Percentiles rank a stretch among this genome's conserved stretches.
phyloP scores from a whole-genome alignment of 345 rosid genomes.

The Eutrema heterophyllum region DNA sequence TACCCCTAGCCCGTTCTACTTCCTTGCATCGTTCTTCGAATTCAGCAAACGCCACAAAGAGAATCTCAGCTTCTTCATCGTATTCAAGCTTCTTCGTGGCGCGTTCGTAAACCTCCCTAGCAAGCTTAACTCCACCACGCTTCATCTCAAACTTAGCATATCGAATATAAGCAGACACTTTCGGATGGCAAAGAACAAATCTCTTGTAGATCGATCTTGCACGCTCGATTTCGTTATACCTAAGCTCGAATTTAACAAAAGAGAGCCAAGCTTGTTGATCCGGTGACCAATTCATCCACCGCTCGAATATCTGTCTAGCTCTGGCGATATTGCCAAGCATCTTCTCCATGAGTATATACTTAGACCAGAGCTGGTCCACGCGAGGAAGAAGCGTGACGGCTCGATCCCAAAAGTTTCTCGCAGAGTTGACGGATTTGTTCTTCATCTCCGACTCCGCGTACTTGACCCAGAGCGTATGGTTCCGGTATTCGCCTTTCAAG shows the following conservation, averaged over 20 bases:
- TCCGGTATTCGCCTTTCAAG: conserved; percentile 48
- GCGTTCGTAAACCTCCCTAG: conserved; percentile 54
- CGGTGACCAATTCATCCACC: conserved; percentile 73
- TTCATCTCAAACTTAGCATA: conserved; percentile 73
- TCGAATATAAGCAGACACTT: conserved; percentile 46
- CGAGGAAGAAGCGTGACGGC: conserved; percentile 56
- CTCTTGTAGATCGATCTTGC: conserved; percentile 53
- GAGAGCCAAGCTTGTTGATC: conserved; percentile 71
- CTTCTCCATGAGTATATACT: conserved; percentile 79
- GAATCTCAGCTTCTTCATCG: conserved; percentile 51
- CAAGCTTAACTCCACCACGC: conserved; percentile 44
- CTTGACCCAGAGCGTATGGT: conserved; percentile 67
- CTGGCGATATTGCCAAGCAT: conserved; percentile 56
- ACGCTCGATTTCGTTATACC: conserved; percentile 53
- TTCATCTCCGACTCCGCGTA: conserved; percentile 78
- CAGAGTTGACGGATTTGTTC: conserved; percentile 59
- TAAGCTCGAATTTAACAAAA: conserved; percentile 57
- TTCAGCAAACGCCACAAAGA: conserved; percentile 67
- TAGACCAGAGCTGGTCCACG: conserved; percentile 74
- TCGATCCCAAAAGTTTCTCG: conserved; percentile 67
- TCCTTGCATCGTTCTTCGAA: conserved; percentile 73
- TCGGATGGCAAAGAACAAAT: conserved; percentile 57
- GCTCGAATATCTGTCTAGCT: conserved; percentile 56
- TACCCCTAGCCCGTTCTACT: conserved; percentile 52
- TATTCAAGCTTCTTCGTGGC: conserved; percentile 56